Evolutionary conservation across 768 basidiomycete genomes (phyloP).

Genomic region (Mycena latifolia): DNA sequence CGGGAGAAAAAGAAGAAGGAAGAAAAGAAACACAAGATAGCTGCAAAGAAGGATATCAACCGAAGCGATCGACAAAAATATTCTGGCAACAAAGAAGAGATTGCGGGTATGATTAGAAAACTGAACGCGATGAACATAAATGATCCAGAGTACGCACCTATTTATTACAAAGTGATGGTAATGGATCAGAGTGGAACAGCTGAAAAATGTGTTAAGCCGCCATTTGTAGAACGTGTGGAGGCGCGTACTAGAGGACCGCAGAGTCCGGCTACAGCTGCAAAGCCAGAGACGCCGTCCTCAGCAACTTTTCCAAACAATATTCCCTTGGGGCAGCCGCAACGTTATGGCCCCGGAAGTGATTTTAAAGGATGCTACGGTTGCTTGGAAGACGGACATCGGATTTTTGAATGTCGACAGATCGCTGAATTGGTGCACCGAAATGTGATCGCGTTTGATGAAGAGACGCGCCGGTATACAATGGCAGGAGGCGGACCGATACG

Average conservation of each 20-base stretch:
- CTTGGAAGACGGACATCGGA: neutral
- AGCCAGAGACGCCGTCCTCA: no score
- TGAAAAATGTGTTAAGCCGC: no score
- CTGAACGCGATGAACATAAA: conserved; percentile 15
- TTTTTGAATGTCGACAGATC: neutral
- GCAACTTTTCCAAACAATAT: conserved; percentile 7
- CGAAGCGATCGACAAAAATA: neutral
- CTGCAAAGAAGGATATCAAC: no score
- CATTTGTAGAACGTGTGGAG: no score
- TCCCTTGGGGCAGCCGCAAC: no score
- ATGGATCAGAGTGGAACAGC: no score
- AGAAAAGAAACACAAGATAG: neutral
- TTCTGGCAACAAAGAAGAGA: neutral
- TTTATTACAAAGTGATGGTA: conserved; percentile 2
- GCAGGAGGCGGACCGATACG: neutral
- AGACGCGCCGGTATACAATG: neutral
- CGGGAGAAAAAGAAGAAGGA: neutral
- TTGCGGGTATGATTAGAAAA: neutral
- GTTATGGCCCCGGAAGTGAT: neutral
- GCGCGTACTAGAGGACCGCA: no score
- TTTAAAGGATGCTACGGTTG: neutral
- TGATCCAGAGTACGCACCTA: conserved; percentile 21
- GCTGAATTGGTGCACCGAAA: neutral
- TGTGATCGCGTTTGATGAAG: neutral
- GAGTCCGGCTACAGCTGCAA: no score